Evolutionary conservation across 2,329 filamentous ascomycete genomes (phyloP), one percentile per base, ranked within the genome.

Genomic region (Xylariomycetidae sp.): DNA sequence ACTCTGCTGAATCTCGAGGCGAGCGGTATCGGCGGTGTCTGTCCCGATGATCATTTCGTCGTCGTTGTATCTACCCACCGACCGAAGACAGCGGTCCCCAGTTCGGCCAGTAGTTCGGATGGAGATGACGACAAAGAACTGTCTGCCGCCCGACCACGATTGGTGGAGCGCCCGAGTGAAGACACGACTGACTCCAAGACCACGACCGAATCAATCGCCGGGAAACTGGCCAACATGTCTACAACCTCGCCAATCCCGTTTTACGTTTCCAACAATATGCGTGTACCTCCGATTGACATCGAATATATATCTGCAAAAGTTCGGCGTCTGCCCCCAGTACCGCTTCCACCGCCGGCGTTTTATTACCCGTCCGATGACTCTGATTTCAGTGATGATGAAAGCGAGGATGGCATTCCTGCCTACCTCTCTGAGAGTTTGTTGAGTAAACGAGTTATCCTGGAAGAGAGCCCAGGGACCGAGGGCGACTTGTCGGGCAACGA

Each of bases 401-500:
- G 40, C 11, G 44, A 41, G 6, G 32, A 34, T 1, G 44, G 34
- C 2, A 48, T 38, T 3, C 49, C 49, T 8, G 34, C 31, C 11
- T 33, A 35, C 2, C 40, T 38, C 12, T 44, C 38, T 7, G 36
- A 41, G 18, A 45, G 44, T 22, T 30, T 42, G 10, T 40, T 42
- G n/a, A 44, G 41, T 19, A 41, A 45, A 29, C 45, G 41, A 8
- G 46, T 49, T 4, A 49, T 51, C 12, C 14, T 50, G 7, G 50
- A 51, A 15, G 82, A 89, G 55, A 85, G 94, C 41, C 71, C 73
- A 38, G 80, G 95, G 58, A 90, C 87, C 3, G 85, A 86, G 11
- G 82, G 82, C 44, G 76, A 85, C 48, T 62, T 85, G 28, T 92
- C 97, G 49, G 88, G 86, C 40, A 86, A 78, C 25, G 84, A 84